These are phyloP conservation scores for Narthecium ossifragum DNA, from an alignment of 106 monocot species.

Conservation along the genomic window DNA sequence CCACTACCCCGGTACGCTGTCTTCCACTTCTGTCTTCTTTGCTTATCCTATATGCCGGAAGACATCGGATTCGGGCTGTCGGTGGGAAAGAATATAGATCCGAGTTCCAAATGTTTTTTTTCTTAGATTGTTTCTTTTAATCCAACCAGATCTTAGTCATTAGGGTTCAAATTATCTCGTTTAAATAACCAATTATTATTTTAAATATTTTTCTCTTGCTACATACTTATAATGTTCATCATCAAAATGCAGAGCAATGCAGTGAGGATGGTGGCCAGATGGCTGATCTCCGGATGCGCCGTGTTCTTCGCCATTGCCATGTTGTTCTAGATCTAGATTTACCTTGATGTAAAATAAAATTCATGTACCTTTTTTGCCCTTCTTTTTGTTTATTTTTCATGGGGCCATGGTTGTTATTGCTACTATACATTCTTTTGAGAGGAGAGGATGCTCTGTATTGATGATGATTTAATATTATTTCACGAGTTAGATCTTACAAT, in stretches of 20 bases:
- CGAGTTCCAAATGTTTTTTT: too few relatives aligned
- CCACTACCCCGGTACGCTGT: conserved; percentile 8
- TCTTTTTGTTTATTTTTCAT: neutral
- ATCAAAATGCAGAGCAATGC: neutral
- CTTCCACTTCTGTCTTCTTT: neutral
- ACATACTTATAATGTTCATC: too few relatives aligned
- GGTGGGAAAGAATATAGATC: too few relatives aligned
- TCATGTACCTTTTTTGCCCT: neutral
- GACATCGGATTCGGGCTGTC: neutral
- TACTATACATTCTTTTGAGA: neutral
- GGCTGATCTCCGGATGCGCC: neutral
- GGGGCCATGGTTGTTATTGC: neutral
- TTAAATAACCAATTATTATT: neutral
- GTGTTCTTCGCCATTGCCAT: neutral
- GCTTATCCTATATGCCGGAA: neutral
- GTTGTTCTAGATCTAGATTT: neutral
- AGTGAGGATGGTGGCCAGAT: neutral
- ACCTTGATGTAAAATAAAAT: neutral
- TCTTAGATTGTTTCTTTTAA: neutral
- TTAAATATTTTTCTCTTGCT: too few relatives aligned
- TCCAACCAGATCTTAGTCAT: too few relatives aligned
- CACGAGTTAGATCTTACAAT: too few relatives aligned
- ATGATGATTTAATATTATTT: too few relatives aligned
- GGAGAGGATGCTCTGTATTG: too few relatives aligned
- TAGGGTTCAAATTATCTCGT: neutral